phyloP scores from a whole-genome alignment of 768 basidiomycete genomes.

The Serpula lacrymans region DNA sequence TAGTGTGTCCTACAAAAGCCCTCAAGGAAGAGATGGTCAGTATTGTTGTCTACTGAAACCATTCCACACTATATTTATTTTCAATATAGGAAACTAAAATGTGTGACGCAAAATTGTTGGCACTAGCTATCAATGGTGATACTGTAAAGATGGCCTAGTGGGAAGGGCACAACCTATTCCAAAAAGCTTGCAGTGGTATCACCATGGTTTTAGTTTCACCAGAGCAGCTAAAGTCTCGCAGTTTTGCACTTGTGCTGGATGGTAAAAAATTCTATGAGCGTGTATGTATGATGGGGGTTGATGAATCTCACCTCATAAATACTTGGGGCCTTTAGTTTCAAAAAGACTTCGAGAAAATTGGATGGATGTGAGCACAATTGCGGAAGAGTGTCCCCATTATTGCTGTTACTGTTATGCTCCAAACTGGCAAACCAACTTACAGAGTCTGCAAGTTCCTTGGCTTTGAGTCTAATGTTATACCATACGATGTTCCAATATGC shows the following conservation, averaged over 20 bases:
- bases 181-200: neutral
- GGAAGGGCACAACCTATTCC: neutral
- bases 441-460: constrained; percentile 8
- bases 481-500: constrained; percentile 8
- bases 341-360: constrained; percentile 11
- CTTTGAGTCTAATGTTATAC: constrained; percentile 1
- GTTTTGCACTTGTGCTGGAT: constrained; percentile 5
- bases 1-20: constrained; percentile 21
- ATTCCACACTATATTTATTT: too few relatives aligned
- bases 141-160: constrained; percentile 6
- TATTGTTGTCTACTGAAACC: too few relatives aligned
- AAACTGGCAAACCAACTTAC: constrained; percentile 3
- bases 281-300: constrained; percentile 9
- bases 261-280: constrained; percentile 2
- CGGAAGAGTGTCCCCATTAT: neutral
- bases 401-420: constrained; percentile 6
- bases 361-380: constrained; percentile 5
- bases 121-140: constrained; percentile 21
- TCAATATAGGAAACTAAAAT: constrained; percentile 8
- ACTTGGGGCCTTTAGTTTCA: constrained; percentile 10
- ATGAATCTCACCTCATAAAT: constrained; percentile 12
- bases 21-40: constrained; percentile 23
- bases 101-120: constrained; percentile 12
- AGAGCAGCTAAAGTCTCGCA: constrained; percentile 7
- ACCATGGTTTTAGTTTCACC: constrained; percentile 7